These are phyloP conservation scores for Tolypocladium cylindrosporum DNA, from an alignment of 2,329 filamentous ascomycete species.

Conservation along the genomic window DNA sequence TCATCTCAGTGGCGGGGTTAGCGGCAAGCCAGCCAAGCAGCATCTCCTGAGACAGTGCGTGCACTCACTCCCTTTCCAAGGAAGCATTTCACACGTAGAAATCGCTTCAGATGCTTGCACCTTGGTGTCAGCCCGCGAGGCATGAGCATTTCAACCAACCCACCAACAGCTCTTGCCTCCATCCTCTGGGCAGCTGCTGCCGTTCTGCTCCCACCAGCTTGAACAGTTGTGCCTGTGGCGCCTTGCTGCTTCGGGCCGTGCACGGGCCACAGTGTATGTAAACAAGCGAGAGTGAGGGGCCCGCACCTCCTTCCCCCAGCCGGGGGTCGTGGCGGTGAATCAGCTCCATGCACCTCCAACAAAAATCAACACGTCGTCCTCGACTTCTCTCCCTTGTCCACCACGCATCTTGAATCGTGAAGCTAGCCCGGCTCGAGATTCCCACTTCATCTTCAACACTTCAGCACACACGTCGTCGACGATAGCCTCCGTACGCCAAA, in stretches of 20 bases:
- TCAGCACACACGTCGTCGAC: conserved; percentile 13
- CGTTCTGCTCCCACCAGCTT: neutral
- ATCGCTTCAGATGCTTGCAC: neutral
- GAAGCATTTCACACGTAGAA: neutral
- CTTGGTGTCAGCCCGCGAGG: neutral
- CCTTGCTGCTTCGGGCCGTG: conserved; percentile 18
- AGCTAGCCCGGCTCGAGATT: conserved; percentile 24
- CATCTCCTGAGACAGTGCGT: neutral
- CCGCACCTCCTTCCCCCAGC: conserved; percentile 10
- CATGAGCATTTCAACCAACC: neutral
- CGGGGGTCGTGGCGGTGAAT: conserved; percentile 17
- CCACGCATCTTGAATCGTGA: conserved; percentile 20
- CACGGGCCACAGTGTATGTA: conserved; percentile 16
- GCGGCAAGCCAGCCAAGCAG: neutral
- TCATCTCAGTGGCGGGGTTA: neutral
- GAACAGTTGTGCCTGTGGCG: neutral
- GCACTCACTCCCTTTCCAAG: neutral
- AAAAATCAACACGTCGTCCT: conserved; percentile 15
- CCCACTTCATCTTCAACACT: conserved; percentile 8
- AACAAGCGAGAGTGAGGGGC: conserved; percentile 24
- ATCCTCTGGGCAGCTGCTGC: neutral
- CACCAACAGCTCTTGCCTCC: neutral
- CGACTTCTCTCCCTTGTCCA: conserved; percentile 12
- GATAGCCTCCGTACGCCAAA: conserved; percentile 25
- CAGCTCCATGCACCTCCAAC: conserved; percentile 11